Evolutionary conservation across 805 yeast genomes (phyloP), one percentile per base, ranked within the genome.

Genomic region (Metschnikowia reukaufii): DNA sequence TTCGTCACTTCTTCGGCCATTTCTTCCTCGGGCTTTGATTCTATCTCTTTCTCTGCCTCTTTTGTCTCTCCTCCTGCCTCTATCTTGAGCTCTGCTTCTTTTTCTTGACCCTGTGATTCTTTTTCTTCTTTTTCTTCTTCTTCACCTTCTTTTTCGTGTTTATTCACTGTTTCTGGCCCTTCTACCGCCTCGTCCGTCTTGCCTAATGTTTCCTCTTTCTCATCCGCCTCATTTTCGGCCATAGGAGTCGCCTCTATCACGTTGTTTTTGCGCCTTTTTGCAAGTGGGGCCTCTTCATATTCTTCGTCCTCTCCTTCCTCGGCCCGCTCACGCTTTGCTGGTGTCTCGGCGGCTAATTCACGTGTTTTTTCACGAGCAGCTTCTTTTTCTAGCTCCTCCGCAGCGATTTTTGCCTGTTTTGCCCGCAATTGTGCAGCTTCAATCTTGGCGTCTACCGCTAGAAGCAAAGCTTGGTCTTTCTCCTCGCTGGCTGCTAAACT

Each of bases 401-500:
- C 23, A 8, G 30, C 37, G 4, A 39, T 49, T 9, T 40, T 55
- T 5, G n/a, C 45, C 5, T 38, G 35, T 30, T 10, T 19, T 13
- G 47, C 42, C 19, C 16, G 36, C 30, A 32, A 18, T 30, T 49
- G 44, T 12, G 25, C 42, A 9, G 33, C 45, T 16, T 19, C 51
- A 10, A 47, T 35, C 37, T 33, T 48, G 4, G 39, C 35, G 16
- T 56, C 55, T 9, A 68, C 60, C 21, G 42, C 56, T 19, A 32
- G 55, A 48, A 63, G 59, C 18, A 64, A 57, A 7, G 43, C 59
- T 5, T 55, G 57, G 49, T 74, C 78, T 3, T 53, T 45, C 29
- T 50, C 43, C 57, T 72, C 63, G 45, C 70, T 61, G 1, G 58
- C 62, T 15, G 63, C 65, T 36, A 78, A 56, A 44, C 73, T 76